Conservation (phyloP, 257 asterid genomes). For the Solanum pennellii region DNA sequence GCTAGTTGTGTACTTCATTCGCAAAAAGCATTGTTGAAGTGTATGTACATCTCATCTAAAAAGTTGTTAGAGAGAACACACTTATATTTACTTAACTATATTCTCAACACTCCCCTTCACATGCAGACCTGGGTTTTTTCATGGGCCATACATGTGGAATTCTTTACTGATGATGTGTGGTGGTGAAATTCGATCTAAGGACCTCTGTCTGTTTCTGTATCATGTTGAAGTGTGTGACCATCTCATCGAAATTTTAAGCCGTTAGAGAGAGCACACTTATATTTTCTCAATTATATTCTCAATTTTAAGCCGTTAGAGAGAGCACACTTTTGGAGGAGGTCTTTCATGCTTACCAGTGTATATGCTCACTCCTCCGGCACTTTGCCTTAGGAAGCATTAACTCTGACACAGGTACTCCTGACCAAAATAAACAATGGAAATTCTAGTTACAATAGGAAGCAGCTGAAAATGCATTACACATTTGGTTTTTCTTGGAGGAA, state of each 20-base stretch:
- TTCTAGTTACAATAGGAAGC: not conserved
- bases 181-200: not conserved
- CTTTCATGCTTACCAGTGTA: conserved; percentile 45
- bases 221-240: not conserved
- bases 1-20: not conserved
- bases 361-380: conserved; percentile 27
- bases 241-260: not conserved
- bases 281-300: not conserved
- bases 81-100: too few relatives aligned
- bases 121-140: not conserved
- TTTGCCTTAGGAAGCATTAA: conserved; percentile 17
- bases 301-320: not conserved
- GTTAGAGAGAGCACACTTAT: not conserved
- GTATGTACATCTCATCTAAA: not conserved
- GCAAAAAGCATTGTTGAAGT: not conserved
- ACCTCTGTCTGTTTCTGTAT: not conserved
- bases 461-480: not conserved
- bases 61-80: not conserved
- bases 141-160: not conserved
- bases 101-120: not conserved
- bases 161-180: not conserved
- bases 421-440: conserved; percentile 3
- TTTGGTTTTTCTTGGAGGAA: not conserved
- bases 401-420: conserved; percentile 54
- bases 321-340: not conserved